Evolutionary conservation across 306 rosid species (phyloP), one percentile per base, ranked within the genome.

Genomic region (Quercus engelmannii): DNA sequence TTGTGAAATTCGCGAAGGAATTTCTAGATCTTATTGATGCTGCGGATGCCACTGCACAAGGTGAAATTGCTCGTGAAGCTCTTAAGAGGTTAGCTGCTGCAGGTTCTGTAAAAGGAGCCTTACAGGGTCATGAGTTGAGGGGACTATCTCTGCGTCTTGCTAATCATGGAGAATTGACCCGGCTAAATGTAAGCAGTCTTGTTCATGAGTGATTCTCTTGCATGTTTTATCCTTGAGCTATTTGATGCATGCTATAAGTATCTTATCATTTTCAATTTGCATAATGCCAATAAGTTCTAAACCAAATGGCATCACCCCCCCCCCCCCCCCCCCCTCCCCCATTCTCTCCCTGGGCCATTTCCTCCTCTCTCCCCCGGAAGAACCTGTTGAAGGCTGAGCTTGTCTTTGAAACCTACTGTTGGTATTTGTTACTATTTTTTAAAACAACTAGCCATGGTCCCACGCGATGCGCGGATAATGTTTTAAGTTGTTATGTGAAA

Each of bases 31-130:
- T 95, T 82, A 93, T 95, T 71, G 99, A 95, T 43, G 99, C 99
- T 1, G 99, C 99, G 61, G 99, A 95, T 88, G 99, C 99, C 80
- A 95, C 99, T 76, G 99, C 91, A 80, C 99, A 95, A 83, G 90
- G 87, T 87, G 99, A 95, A 74, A 93, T 95, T 85, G 99, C 98
- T 35, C 95, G 97, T 83, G 99, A 93, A 85, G 98, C 99, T 74
- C 92, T 95, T 23, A 93, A 95, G 79, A 88, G 99, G 86, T 85
- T 95, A 85, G 99, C 93, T 70, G 96, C 99, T 56, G 97, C 99
- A 7, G 99, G 92, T 65, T 90, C 98, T 13, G 92, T 95, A 56
- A 93, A 95, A 90, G 99, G 98, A 79, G 94, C 98, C 74, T 85
- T 95, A 73, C 96, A 91, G 85, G 97, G 98, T 87, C 92, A 93